A percentile compares a stretch with the other conserved stretches of the same genome.
Evolutionary conservation across 2,329 filamentous ascomycete species (phyloP).

Genomic region (Neonectria punicea): DNA sequence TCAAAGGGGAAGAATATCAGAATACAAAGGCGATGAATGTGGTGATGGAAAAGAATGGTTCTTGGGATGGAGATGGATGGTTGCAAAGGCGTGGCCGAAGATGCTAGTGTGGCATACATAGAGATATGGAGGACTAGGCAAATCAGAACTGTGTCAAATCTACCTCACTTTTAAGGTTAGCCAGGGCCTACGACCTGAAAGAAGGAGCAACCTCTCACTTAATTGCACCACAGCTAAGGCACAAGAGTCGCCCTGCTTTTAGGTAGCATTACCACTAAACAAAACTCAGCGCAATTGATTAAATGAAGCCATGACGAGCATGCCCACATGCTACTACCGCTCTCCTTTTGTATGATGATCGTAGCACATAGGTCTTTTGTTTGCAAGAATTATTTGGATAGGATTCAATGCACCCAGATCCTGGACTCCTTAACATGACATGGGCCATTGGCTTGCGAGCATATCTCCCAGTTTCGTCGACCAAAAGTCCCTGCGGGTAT

Average conservation of each 20-base stretch:
- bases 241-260: background rate
- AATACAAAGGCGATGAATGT: background rate
- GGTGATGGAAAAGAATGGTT: background rate
- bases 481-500: slow-evolving; percentile 46
- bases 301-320: background rate
- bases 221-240: background rate
- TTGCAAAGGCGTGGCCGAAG: background rate
- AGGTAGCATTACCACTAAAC: background rate
- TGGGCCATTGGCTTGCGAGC: background rate
- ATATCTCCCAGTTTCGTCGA: slow-evolving; percentile 32
- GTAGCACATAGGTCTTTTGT: background rate
- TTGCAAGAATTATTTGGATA: background rate
- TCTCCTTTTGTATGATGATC: too few relatives aligned
- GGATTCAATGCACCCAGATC: background rate
- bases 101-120: background rate
- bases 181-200: background rate
- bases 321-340: background rate
- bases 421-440: background rate
- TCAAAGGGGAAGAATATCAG: background rate
- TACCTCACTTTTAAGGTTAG: background rate
- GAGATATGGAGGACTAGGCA: background rate
- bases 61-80: background rate
- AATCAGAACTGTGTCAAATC: background rate
- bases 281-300: too few relatives aligned
- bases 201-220: background rate